phyloP scores from a whole-genome alignment of 192 early-diverging fungal genomes.

The Rhizophagus clarus region DNA sequence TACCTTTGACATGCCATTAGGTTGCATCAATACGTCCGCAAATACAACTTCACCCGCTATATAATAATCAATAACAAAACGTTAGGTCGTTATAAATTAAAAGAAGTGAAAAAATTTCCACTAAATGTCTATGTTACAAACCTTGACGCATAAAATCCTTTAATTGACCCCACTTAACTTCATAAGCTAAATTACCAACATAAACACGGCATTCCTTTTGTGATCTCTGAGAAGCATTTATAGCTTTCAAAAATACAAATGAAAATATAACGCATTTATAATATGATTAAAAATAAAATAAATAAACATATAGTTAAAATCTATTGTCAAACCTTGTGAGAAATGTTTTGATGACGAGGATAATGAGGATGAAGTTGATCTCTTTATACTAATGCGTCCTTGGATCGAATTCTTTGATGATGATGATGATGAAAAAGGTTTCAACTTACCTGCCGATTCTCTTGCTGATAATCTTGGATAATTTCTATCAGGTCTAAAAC shows the following conservation, averaged over 20 bases:
- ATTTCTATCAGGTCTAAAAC: conserved; percentile 15
- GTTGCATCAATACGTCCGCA: conserved; percentile 69
- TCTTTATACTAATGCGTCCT: conserved; percentile 8
- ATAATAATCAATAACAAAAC: not conserved
- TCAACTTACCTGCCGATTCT: conserved; percentile 26
- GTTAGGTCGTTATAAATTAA: not conserved
- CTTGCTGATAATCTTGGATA: conserved; percentile 29
- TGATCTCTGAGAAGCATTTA: conserved; percentile 47
- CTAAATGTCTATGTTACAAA: conserved; percentile 36
- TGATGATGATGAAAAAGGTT: not conserved
- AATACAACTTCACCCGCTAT: conserved; percentile 75
- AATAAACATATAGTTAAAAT: conserved; percentile 8
- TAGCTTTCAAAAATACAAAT: conserved; percentile 17
- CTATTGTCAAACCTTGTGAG: conserved; percentile 14
- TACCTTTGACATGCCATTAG: conserved; percentile 69
- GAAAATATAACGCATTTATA: not conserved
- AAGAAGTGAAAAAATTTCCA: too few species aligned
- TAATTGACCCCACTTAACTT: conserved; percentile 72
- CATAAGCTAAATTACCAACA: conserved; percentile 81
- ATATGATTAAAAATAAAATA: not conserved
- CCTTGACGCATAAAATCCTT: conserved; percentile 83
- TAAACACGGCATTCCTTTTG: conserved; percentile 70
- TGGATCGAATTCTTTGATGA: conserved; percentile 17
- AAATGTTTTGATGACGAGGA: not conserved
- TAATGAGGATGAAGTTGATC: too few species aligned